Percentiles rank a stretch among this genome's conserved stretches.
phyloP scores from a whole-genome alignment of 1,284 basidiomycete species.

The Cutaneotrichosporon daszewskae region DNA sequence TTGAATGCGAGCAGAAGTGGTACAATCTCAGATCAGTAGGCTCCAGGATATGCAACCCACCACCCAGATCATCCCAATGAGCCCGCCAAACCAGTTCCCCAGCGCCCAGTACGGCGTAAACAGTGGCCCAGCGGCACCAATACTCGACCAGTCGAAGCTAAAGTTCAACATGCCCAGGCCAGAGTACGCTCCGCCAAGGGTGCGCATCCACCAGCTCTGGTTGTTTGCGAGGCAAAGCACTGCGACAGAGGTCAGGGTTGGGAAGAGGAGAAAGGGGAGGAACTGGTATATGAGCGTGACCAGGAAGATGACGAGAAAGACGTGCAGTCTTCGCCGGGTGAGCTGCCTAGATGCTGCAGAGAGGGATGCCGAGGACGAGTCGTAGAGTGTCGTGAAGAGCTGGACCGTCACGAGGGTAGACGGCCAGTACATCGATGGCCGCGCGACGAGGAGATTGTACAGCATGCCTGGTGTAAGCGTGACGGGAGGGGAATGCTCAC shows the following conservation, averaged over 20 bases:
- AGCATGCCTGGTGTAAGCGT: conserved; percentile 34
- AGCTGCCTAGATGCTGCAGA: conserved; percentile 24
- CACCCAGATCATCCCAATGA: conserved; percentile 50
- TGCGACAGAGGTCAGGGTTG: conserved; percentile 51
- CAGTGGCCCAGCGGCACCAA: conserved; percentile 49
- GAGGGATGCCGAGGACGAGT: conserved; percentile 8
- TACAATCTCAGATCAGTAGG: conserved; percentile 28
- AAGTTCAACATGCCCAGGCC: conserved; percentile 52
- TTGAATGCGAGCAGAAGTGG: conserved; percentile 49
- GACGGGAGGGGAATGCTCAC: conserved; percentile 22
- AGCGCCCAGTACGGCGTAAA: conserved; percentile 53
- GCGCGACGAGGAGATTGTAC: conserved; percentile 44
- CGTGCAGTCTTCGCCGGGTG: conserved; percentile 44
- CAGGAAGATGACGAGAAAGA: conserved; percentile 49
- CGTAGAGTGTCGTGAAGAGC: conserved; percentile 53
- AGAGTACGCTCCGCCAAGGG: conserved; percentile 50
- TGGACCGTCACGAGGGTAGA: conserved; percentile 50
- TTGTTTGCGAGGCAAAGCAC: conserved; percentile 51
- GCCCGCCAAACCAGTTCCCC: conserved; percentile 44
- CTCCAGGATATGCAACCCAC: conserved; percentile 23
- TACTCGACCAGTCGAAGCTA: conserved; percentile 52
- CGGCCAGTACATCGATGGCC: conserved; percentile 49
- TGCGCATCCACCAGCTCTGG: conserved; percentile 45
- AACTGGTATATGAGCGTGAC: conserved; percentile 50
- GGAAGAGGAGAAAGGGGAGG: conserved; percentile 50